Conservation (phyloP, 371 early-diverging fungal species). For the Mucor lusitanicus region DNA sequence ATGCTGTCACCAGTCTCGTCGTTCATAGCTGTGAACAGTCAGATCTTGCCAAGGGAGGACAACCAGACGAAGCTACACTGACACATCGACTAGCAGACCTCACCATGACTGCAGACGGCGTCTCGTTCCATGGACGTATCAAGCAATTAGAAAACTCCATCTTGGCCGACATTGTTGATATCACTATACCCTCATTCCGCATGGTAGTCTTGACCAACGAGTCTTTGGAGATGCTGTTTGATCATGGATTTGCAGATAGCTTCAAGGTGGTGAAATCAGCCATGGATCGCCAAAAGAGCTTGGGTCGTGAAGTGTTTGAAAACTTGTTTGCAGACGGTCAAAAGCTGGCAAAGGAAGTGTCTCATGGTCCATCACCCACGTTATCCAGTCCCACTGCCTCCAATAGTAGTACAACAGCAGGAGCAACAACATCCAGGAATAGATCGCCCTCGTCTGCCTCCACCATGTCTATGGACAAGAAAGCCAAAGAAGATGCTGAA, state of each 20-base stretch:
- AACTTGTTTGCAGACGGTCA: conserved; percentile 59
- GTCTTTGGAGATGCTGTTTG: conserved; percentile 67
- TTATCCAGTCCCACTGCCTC: neutral
- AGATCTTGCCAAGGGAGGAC: conserved; percentile 39
- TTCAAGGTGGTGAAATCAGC: conserved; percentile 66
- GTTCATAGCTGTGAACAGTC: conserved; percentile 53
- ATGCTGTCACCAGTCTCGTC: conserved; percentile 26
- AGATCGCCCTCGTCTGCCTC: conserved; percentile 13
- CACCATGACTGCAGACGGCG: conserved; percentile 14
- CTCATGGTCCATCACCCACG: neutral
- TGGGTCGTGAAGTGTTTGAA: conserved; percentile 62
- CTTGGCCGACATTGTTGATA: conserved; percentile 17
- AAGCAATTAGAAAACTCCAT: conserved; percentile 24
- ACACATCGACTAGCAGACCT: conserved; percentile 22
- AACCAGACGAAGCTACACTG: conserved; percentile 15
- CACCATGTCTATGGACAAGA: conserved; percentile 4
- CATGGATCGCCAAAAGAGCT: conserved; percentile 50
- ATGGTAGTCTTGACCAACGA: conserved; percentile 70
- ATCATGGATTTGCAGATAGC: conserved; percentile 62
- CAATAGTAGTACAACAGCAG: too few species aligned
- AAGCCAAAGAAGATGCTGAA: conserved; percentile 29
- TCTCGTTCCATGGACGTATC: conserved; percentile 17
- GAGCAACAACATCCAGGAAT: neutral
- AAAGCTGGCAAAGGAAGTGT: conserved; percentile 39
- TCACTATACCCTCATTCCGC: conserved; percentile 38